phyloP scores from a whole-genome alignment of 169 alveolate genomes.

The Cryptosporidium parvum region DNA sequence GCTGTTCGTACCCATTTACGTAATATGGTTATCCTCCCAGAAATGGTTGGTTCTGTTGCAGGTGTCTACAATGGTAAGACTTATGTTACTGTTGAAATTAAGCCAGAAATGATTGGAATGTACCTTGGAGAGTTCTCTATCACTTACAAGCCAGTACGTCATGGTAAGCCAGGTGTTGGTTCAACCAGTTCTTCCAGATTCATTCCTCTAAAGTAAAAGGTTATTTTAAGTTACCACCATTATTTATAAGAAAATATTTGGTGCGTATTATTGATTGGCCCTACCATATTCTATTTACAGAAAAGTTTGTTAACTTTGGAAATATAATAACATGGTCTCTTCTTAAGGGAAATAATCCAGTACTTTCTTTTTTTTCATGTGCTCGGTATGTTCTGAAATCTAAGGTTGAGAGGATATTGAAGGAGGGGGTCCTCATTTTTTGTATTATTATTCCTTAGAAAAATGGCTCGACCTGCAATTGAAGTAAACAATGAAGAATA shows the following conservation, averaged over 20 bases:
- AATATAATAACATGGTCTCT: background rate
- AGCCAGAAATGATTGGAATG: conserved; percentile 99
- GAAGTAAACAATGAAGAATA: background rate
- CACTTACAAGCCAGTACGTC: conserved; percentile 98
- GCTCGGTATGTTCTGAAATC: background rate
- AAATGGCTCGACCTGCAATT: background rate
- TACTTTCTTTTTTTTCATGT: too few species aligned
- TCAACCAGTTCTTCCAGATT: conserved; percentile 96
- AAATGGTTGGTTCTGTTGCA: conserved; percentile 97
- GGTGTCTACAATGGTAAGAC: conserved; percentile 98
- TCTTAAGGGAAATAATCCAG: background rate
- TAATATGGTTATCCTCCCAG: conserved; percentile 95
- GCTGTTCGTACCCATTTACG: conserved; percentile 95
- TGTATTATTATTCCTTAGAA: background rate
- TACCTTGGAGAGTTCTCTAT: conserved; percentile 99
- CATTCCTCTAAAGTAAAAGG: conserved; percentile 90
- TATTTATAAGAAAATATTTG: background rate
- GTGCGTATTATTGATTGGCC: background rate
- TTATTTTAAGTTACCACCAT: background rate
- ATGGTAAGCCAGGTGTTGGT: conserved; percentile 99
- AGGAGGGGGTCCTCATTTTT: background rate
- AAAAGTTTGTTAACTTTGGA: background rate
- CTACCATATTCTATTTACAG: background rate
- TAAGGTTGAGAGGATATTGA: background rate
- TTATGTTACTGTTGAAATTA: conserved; percentile 96